Evolutionary conservation across 257 asterid genomes (phyloP).

Genomic region (Solanum bulbocastanum): DNA sequence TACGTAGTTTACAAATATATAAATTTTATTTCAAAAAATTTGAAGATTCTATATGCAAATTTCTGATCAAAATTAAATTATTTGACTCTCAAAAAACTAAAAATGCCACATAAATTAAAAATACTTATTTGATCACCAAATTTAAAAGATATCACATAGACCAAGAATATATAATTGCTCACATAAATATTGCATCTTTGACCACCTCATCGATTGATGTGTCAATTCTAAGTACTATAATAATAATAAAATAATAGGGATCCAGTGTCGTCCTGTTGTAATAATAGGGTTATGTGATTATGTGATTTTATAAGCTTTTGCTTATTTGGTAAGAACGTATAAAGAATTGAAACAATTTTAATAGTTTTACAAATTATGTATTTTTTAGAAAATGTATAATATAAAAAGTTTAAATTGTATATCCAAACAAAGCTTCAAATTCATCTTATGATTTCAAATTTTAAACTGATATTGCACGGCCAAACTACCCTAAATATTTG

Average conservation of each 20-base stretch:
- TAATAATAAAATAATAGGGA: background rate
- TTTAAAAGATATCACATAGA: background rate
- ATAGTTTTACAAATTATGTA: rapidly evolving
- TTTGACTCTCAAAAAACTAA: too few species aligned
- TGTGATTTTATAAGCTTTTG: background rate
- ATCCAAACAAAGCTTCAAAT: too few species aligned
- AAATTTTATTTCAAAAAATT: too few species aligned
- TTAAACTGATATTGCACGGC: background rate
- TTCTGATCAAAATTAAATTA: rapidly evolving
- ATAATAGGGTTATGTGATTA: too few species aligned
- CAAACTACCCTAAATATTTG: background rate
- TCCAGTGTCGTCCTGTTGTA: background rate
- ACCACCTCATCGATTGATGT: background rate
- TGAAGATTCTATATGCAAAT: too few species aligned
- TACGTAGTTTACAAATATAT: too few species aligned
- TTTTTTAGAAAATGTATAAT: too few species aligned
- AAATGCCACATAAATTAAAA: too few species aligned
- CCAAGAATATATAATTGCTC: background rate
- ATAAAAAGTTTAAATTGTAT: too few species aligned
- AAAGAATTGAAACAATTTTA: too few species aligned
- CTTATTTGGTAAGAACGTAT: background rate
- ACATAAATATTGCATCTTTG: background rate
- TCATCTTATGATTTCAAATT: too few species aligned
- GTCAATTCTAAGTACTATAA: background rate
- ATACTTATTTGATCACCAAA: too few species aligned